A percentile compares a stretch with the other conserved stretches of the same genome.
Evolutionary conservation across 2,329 filamentous ascomycete species (phyloP).

Genomic region (Diaporthe sp.): DNA sequence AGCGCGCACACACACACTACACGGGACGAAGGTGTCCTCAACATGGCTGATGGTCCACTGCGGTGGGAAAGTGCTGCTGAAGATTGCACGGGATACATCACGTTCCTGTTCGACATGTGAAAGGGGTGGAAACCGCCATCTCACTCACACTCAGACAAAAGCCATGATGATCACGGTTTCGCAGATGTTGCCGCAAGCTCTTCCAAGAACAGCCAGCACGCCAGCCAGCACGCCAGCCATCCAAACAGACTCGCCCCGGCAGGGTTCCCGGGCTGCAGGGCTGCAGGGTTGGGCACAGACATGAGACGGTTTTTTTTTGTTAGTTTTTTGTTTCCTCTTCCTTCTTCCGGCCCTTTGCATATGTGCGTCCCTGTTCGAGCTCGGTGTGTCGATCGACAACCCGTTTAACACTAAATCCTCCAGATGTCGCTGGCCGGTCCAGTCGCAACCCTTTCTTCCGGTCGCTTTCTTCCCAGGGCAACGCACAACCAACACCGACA

Average conservation of each 20-base stretch:
- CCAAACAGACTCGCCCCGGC: not conserved
- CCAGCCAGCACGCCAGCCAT: not conserved
- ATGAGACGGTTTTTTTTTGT: not conserved
- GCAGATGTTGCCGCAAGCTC: constrained; percentile 19
- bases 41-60: not conserved
- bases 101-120: not conserved
- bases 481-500: not conserved
- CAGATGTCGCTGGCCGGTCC: not conserved
- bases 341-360: not conserved
- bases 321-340: not conserved
- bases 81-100: not conserved
- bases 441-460: not conserved
- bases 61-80: not conserved
- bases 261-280: constrained; percentile 10
- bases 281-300: constrained; percentile 18
- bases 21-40: constrained; percentile 2
- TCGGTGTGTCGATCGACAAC: not conserved
- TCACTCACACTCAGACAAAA: not conserved
- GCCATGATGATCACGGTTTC: not conserved
- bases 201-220: constrained; percentile 13
- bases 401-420: not conserved
- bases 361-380: not conserved
- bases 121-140: too few relatives aligned
- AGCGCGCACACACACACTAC: not conserved
- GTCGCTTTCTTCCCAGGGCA: not conserved